Conservation (phyloP, 148 eudicot genomes). For the Gaultheria prostrata region DNA sequence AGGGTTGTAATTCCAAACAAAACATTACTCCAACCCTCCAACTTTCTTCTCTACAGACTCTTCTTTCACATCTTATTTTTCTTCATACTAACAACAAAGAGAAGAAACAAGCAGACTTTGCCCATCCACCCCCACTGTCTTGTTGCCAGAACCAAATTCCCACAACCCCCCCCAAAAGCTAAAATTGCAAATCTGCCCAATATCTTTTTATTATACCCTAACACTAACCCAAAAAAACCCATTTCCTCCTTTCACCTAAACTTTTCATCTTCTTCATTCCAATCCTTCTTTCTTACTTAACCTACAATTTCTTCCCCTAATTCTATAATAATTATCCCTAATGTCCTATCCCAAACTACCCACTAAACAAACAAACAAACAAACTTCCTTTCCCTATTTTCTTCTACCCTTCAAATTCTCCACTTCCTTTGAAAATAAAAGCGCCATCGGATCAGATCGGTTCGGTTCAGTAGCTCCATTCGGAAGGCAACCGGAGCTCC, state of each 20-base stretch:
- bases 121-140: constrained; percentile 4
- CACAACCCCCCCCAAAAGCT: background rate
- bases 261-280: background rate
- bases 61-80: background rate
- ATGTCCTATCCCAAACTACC: background rate
- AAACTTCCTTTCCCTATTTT: background rate
- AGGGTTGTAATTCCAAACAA: constrained; percentile 13
- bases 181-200: background rate
- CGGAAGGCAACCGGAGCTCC: constrained; percentile 47
- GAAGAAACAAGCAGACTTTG: background rate
- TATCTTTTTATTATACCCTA: background rate
- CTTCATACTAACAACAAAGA: background rate
- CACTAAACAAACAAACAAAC: background rate
- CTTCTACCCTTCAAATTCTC: background rate
- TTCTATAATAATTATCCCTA: constrained; percentile 11
- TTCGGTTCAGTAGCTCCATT: constrained; percentile 48
- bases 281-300: background rate
- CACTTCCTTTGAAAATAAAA: background rate
- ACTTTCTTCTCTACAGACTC: background rate
- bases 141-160: constrained; percentile 14
- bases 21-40: background rate
- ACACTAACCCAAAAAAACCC: background rate
- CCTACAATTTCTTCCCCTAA: background rate
- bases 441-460: no score
- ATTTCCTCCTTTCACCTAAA: background rate